Conservation (phyloP, 306 rosid genomes). For the Acacia melanoxylon region DNA sequence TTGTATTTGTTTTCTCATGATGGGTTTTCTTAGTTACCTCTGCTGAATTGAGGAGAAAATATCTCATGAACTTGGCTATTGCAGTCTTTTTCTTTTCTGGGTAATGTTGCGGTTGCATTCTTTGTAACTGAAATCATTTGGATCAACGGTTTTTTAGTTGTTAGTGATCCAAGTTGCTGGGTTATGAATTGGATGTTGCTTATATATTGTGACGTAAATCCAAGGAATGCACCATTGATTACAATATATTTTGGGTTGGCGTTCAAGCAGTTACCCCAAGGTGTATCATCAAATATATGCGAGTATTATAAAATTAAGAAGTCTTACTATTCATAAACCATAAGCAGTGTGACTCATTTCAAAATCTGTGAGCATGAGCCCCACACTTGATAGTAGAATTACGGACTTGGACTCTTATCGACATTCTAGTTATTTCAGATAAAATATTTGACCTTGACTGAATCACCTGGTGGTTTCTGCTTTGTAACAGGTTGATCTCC, state of each 20-base stretch:
- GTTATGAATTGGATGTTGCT: neutral
- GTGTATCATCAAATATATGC: neutral
- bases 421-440: neutral
- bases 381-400: neutral
- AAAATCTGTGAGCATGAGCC: neutral
- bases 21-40: neutral
- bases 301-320: no score
- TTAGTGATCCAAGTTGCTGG: neutral
- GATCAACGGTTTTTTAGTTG: neutral
- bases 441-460: conserved; percentile 7
- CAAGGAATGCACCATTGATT: neutral
- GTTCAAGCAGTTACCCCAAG: neutral
- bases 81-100: neutral
- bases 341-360: neutral
- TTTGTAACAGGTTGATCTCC: conserved; percentile 72
- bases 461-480: conserved; percentile 13
- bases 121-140: neutral
- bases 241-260: neutral
- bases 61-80: neutral
- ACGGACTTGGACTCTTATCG: no score
- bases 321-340: neutral
- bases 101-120: neutral
- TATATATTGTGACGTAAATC: neutral
- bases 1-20: neutral
- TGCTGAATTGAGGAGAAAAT: neutral